Percentiles rank a stretch among this genome's conserved stretches.
phyloP scores from a whole-genome alignment of 2,329 filamentous ascomycete species.

The Paracoccidioides brasiliensis region DNA sequence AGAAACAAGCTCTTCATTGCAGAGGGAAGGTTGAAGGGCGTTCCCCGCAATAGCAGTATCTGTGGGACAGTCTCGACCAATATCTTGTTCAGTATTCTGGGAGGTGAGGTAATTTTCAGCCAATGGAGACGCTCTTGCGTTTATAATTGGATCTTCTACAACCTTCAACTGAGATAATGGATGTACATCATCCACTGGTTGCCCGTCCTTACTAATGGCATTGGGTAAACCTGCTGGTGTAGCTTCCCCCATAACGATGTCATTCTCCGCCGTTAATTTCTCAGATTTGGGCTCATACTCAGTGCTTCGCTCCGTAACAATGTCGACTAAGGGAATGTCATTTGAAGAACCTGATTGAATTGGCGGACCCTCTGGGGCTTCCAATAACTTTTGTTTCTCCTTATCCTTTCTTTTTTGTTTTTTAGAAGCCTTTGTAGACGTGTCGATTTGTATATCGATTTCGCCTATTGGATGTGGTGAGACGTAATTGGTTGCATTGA shows the following conservation, averaged over 20 bases:
- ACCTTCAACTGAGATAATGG: background rate
- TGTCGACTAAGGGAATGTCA: background rate
- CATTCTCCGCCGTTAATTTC: background rate
- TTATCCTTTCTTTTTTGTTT: slow-evolving; percentile 19
- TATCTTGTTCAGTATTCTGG: background rate
- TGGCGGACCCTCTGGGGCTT: slow-evolving; percentile 1
- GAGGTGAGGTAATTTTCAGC: background rate
- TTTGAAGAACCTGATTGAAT: background rate
- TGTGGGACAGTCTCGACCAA: background rate
- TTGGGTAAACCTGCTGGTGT: background rate
- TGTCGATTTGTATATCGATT: slow-evolving; percentile 3
- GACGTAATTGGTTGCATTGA: slow-evolving; percentile 8
- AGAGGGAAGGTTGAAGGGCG: background rate
- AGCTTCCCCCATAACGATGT: background rate
- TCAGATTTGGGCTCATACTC: background rate
- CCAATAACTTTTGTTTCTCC: slow-evolving; percentile 12
- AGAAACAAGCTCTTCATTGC: background rate
- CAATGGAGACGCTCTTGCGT: background rate
- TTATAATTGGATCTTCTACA: background rate
- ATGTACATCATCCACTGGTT: background rate
- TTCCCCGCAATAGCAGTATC: background rate
- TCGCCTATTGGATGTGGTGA: slow-evolving; percentile 10
- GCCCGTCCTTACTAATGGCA: background rate
- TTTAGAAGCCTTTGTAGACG: slow-evolving; percentile 8
- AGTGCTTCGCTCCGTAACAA: background rate